Evolutionary conservation across 345 rosid genomes (phyloP), one percentile per base, ranked within the genome.

Genomic region (Viola odorata): DNA sequence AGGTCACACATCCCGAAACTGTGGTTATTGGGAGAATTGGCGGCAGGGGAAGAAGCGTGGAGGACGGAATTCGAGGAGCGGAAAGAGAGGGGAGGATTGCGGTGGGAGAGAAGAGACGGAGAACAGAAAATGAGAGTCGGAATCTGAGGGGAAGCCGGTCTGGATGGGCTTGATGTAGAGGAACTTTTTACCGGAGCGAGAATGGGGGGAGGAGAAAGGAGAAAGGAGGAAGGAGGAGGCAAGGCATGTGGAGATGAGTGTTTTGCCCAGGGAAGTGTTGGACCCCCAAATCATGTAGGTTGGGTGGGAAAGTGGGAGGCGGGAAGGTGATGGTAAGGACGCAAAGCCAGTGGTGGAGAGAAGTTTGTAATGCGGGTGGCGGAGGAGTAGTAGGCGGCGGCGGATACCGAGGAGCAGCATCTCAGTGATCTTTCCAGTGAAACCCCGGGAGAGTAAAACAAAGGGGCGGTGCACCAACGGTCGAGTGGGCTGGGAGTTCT

Each of bases 211-310:
- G n/a, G n/a, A n/a, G n/a, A n/a, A n/a, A n/a, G n/a, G n/a, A 23
- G 84, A 83, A 62, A 76, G 84, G 64, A 94, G 91, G 77, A 87
- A 90, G 70, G 97, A 80, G 55, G 85, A 77, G 61, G 99, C 86
- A 57, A 94, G 81, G 64, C 99, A 97, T 4, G 99, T 74, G 72
- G 98, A 87, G 73, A 92, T 84, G 7, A 92, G 88, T 75, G 98
- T 92, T 84, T 92, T 89, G 61, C 96, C 98, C 37, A 89, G 87
- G 57, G 89, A 83, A 53, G 96, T 91, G 82, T 91, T 91, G 76
- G 96, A 72, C 73, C 86, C 82, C 96, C 98, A 91, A 41, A 87
- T 68, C 41, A 78, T 63, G 69, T 72, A 89, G 63, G 87, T 78
- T 5, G 98, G 96, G 68, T 82, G 81, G 64, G 78, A 71, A 69